Conservation (phyloP, 768 basidiomycete species). For the Leccinum sublutescens region DNA sequence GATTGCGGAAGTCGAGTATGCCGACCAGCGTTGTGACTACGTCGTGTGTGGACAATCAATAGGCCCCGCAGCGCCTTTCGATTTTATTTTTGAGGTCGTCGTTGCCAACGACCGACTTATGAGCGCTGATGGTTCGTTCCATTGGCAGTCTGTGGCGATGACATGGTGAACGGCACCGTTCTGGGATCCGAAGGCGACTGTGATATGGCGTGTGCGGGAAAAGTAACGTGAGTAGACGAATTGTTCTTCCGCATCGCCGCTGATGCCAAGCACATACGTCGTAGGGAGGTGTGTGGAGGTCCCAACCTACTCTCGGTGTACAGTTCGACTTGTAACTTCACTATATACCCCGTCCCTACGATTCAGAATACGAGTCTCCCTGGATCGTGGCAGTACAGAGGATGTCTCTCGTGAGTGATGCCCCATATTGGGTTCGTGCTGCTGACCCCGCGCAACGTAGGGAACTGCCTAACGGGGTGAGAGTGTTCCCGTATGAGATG, state of each 20-base stretch:
- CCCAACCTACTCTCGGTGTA: conserved; percentile 73
- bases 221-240: conserved; percentile 48
- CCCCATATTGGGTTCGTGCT: background rate
- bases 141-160: conserved; percentile 64
- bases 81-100: background rate
- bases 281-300: conserved; percentile 70
- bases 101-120: conserved; percentile 1
- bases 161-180: conserved; percentile 59
- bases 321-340: conserved; percentile 48
- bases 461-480: conserved; percentile 41
- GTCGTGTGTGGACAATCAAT: background rate
- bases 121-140: conserved; percentile 1
- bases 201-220: conserved; percentile 73
- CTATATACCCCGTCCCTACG: conserved; percentile 56
- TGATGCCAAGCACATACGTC: background rate
- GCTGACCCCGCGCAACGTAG: conserved; percentile 30
- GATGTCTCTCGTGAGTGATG: conserved; percentile 58
- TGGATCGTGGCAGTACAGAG: conserved; percentile 62
- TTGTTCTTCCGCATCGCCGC: background rate
- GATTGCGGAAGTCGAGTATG: conserved; percentile 69
- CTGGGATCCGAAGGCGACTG: conserved; percentile 50
- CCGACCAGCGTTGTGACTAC: conserved; percentile 43
- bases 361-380: conserved; percentile 57
- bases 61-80: background rate
- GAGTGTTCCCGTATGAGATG: conserved; percentile 61